phyloP scores from a whole-genome alignment of 2,329 filamentous ascomycete species.

The Xylaria digitata region DNA sequence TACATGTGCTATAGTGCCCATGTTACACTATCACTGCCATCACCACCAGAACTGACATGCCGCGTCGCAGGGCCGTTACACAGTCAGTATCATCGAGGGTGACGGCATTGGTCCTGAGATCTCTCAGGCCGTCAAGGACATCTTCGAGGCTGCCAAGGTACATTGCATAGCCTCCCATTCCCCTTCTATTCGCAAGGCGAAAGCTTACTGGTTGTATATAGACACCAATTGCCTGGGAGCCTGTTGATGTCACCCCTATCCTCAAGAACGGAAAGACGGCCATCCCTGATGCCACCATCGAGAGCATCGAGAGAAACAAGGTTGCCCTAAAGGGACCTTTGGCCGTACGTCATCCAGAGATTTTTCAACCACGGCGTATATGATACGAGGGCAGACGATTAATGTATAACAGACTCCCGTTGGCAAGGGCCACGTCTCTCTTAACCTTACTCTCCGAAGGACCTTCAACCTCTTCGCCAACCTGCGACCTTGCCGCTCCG shows the following conservation, averaged over 20 bases:
- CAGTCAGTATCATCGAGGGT: slow-evolving; percentile 97
- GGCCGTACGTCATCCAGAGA: slow-evolving; percentile 70
- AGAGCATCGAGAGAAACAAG: slow-evolving; percentile 94
- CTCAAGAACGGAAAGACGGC: slow-evolving; percentile 95
- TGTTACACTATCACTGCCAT: slow-evolving; percentile 1
- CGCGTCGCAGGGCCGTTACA: slow-evolving; percentile 82
- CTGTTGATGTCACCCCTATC: slow-evolving; percentile 93
- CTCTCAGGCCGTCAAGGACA: slow-evolving; percentile 97
- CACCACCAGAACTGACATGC: slow-evolving; percentile 39
- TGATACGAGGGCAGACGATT: slow-evolving; percentile 18
- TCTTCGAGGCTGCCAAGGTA: slow-evolving; percentile 95
- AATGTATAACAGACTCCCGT: slow-evolving; percentile 77
- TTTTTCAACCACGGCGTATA: slow-evolving; percentile 11
- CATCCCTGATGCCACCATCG: slow-evolving; percentile 92
- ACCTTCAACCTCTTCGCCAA: slow-evolving; percentile 99
- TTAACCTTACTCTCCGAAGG: slow-evolving; percentile 97
- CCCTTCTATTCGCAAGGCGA: background rate
- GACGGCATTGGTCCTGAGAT: slow-evolving; percentile 99
- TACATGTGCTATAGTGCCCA: slow-evolving; percentile 30
- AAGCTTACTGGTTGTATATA: slow-evolving; percentile 51
- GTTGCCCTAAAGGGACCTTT: slow-evolving; percentile 98
- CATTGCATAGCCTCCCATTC: slow-evolving; percentile 44
- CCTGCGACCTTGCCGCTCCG: slow-evolving; percentile 95
- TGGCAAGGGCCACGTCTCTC: slow-evolving; percentile 98
- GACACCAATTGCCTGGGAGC: slow-evolving; percentile 96